Conservation (phyloP, 2,329 filamentous ascomycete genomes). For the Penicillium sclerotigenum region DNA sequence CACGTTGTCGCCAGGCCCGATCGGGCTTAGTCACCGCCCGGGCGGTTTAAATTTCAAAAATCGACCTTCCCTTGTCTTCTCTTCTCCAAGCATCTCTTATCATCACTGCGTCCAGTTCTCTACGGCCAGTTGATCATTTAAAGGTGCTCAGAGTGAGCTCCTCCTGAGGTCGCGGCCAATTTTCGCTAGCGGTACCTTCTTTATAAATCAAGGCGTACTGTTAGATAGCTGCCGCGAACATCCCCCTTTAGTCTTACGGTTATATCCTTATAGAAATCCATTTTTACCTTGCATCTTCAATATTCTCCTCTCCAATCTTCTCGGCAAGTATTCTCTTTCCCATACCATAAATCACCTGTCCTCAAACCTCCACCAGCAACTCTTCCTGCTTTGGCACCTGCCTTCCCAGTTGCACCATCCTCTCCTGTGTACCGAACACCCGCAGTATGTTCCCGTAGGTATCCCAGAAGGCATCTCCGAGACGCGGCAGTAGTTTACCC, state of each 20-base stretch:
- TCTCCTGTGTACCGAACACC: slow-evolving; percentile 59
- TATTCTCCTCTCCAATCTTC: not conserved
- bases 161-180: slow-evolving; percentile 65
- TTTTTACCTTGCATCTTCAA: not conserved
- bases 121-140: slow-evolving; percentile 89
- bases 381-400: not conserved
- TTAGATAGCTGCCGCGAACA: slow-evolving; percentile 98
- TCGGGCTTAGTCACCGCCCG: slow-evolving; percentile 21
- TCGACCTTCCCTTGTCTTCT: slow-evolving; percentile 34
- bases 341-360: not conserved
- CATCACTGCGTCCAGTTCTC: slow-evolving; percentile 71
- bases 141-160: slow-evolving; percentile 75
- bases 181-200: slow-evolving; percentile 98
- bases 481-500: slow-evolving; percentile 51
- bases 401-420: slow-evolving; percentile 34
- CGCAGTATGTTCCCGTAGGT: slow-evolving; percentile 58
- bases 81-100: slow-evolving; percentile 81
- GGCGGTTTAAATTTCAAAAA: slow-evolving; percentile 29
- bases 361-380: not conserved
- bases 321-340: not conserved
- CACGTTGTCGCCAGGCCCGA: slow-evolving; percentile 33
- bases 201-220: slow-evolving; percentile 66
- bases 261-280: not conserved
- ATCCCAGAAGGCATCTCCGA: slow-evolving; percentile 54
- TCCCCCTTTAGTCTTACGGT: slow-evolving; percentile 7